Percentiles rank a stretch among this genome's conserved stretches.
Conservation (phyloP, 148 eudicot species). For the Rhododendron ovatum region DNA sequence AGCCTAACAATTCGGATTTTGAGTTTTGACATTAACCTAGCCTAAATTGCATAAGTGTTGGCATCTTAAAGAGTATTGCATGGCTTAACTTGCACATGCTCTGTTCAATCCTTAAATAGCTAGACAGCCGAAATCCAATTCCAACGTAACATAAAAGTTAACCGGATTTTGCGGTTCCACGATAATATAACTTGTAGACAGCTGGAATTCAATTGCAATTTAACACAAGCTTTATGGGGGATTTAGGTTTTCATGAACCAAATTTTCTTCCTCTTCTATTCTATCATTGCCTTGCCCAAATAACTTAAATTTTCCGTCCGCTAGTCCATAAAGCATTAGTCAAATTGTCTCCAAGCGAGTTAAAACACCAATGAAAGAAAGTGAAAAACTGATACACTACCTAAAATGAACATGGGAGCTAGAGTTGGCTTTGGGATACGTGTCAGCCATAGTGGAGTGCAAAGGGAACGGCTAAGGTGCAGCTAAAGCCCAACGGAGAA, state of each 20-base stretch:
- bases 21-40: neutral
- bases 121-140: neutral
- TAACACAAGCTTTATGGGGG: neutral
- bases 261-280: neutral
- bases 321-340: neutral
- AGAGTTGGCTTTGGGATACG: neutral
- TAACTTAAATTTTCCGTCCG: too few species aligned
- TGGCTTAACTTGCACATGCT: neutral
- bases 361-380: too few species aligned
- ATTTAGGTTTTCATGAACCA: neutral
- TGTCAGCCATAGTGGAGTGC: neutral
- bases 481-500: too few species aligned
- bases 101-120: neutral
- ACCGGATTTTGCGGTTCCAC: neutral
- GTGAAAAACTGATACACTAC: too few species aligned
- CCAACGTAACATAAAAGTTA: neutral
- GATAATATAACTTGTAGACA: neutral
- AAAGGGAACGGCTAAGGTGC: neutral
- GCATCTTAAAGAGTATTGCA: neutral
- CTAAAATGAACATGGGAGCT: neutral
- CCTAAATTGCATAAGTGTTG: neutral
- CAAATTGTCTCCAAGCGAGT: neutral
- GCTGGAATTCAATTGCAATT: neutral
- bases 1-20: neutral
- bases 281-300: too few species aligned